A percentile compares a stretch with the other conserved stretches of the same genome.
Evolutionary conservation across 1,139 yeast genomes (phyloP).

Genomic region (Saccharomyces hybrid): DNA sequence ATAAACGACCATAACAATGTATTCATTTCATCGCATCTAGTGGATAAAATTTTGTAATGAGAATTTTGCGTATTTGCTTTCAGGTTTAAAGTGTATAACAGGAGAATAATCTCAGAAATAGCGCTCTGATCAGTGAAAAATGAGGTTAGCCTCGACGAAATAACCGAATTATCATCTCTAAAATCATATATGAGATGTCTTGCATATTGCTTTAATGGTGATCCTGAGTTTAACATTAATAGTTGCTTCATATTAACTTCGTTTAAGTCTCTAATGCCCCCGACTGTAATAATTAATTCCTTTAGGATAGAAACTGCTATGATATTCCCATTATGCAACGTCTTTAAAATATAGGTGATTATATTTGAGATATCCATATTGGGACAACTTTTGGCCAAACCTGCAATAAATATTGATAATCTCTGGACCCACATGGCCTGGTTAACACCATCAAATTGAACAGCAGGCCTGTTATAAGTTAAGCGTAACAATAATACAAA

Average conservation of each 20-base stretch:
- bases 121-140: constrained; percentile 42
- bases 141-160: constrained; percentile 49
- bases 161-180: constrained; percentile 40
- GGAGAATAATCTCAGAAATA: constrained; percentile 55
- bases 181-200: constrained; percentile 58
- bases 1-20: constrained; percentile 58
- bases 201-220: constrained; percentile 48
- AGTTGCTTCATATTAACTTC: constrained; percentile 43
- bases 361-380: constrained; percentile 51
- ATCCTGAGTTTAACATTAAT: constrained; percentile 59
- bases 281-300: constrained; percentile 67
- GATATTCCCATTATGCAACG: constrained; percentile 54
- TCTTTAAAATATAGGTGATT: constrained; percentile 53
- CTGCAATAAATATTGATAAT: constrained; percentile 58
- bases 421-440: constrained; percentile 85
- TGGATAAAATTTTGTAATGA: constrained; percentile 68
- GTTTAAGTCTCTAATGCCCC: constrained; percentile 60
- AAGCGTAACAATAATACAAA: constrained; percentile 67
- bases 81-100: constrained; percentile 49
- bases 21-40: constrained; percentile 63
- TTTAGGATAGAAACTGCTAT: constrained; percentile 62
- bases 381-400: constrained; percentile 48
- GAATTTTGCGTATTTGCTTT: constrained; percentile 38
- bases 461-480: constrained; percentile 57
- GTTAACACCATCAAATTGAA: constrained; percentile 74